A percentile compares a stretch with the other conserved stretches of the same genome.
phyloP scores from a whole-genome alignment of 1,139 yeast genomes.

The Suhomyces maxii region DNA sequence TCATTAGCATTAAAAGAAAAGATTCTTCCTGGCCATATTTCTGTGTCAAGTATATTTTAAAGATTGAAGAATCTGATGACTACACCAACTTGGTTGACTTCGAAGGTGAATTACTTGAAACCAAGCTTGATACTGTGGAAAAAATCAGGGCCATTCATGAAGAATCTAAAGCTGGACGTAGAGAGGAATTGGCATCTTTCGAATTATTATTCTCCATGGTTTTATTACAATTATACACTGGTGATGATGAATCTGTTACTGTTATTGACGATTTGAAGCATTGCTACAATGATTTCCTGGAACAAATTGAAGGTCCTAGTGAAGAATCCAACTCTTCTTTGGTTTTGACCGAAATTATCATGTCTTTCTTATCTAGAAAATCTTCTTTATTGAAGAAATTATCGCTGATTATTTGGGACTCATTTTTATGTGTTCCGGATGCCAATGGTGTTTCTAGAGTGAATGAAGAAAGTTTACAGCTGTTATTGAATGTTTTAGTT shows the following conservation, averaged over 20 bases:
- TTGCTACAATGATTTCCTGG: constrained; percentile 46
- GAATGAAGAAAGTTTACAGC: constrained; percentile 17
- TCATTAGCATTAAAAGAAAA: constrained; percentile 46
- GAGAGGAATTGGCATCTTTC: constrained; percentile 43
- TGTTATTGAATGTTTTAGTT: constrained; percentile 45
- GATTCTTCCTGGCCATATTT: constrained; percentile 59
- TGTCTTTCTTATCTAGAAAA: constrained; percentile 74
- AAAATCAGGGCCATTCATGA: constrained; percentile 48
- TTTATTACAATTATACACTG: constrained; percentile 73
- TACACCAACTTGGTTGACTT: constrained; percentile 42
- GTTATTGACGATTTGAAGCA: constrained; percentile 70
- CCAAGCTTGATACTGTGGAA: constrained; percentile 52
- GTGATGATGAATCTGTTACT: constrained; percentile 75
- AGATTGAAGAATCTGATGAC: constrained; percentile 24
- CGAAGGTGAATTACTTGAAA: constrained; percentile 53
- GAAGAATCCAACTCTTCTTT: constrained; percentile 45
- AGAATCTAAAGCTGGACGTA: constrained; percentile 14
- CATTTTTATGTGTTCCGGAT: constrained; percentile 36
- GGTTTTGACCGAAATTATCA: constrained; percentile 75
- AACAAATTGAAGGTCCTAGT: constrained; percentile 7
- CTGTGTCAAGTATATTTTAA: constrained; percentile 32
- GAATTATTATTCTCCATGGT: constrained; percentile 80
- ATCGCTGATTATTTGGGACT: constrained; percentile 76
- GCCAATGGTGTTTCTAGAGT: constrained; percentile 29
- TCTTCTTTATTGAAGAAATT: constrained; percentile 70